Conservation (phyloP, 139 green algal species). For the Nannochloris sp. region DNA sequence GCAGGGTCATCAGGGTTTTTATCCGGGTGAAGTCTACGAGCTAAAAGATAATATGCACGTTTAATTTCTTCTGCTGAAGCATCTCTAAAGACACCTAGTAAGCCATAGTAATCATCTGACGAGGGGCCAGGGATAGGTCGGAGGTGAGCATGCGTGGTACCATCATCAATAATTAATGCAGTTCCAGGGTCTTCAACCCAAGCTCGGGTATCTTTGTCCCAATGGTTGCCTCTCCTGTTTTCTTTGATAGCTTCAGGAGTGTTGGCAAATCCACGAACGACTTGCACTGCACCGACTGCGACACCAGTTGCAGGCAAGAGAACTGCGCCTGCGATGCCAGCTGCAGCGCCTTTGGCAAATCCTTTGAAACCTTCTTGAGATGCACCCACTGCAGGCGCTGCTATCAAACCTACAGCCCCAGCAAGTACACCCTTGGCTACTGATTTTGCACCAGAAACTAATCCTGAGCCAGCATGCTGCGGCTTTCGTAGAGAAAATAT, state of each 20-base stretch:
- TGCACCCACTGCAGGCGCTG: slow-evolving; percentile 60
- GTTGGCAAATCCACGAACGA: slow-evolving; percentile 63
- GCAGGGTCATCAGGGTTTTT: slow-evolving; percentile 81
- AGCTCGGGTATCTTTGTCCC: slow-evolving; percentile 46
- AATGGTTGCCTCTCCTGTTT: slow-evolving; percentile 44
- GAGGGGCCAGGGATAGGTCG: background rate
- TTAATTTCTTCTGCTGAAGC: slow-evolving; percentile 69
- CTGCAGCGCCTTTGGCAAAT: slow-evolving; percentile 65
- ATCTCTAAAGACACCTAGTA: slow-evolving; percentile 55
- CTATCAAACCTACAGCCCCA: slow-evolving; percentile 49
- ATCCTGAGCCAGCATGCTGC: slow-evolving; percentile 32
- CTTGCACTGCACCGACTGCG: slow-evolving; percentile 46
- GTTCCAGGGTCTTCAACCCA: slow-evolving; percentile 51
- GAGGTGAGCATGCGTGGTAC: background rate
- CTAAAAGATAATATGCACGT: slow-evolving; percentile 85
- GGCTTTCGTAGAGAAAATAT: slow-evolving; percentile 54
- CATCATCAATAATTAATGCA: slow-evolving; percentile 25
- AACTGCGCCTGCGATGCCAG: slow-evolving; percentile 63
- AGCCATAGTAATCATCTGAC: slow-evolving; percentile 53
- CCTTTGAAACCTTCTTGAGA: slow-evolving; percentile 56
- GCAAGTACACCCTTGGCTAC: slow-evolving; percentile 40
- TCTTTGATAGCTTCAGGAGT: slow-evolving; percentile 61
- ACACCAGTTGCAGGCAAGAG: slow-evolving; percentile 73
- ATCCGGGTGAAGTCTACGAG: slow-evolving; percentile 67
- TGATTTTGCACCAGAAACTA: slow-evolving; percentile 36